A percentile compares a stretch with the other conserved stretches of the same genome.
These are phyloP conservation scores for Eucalyptus lansdowneana DNA, from an alignment of 345 rosid genomes.

Conservation along the genomic window DNA sequence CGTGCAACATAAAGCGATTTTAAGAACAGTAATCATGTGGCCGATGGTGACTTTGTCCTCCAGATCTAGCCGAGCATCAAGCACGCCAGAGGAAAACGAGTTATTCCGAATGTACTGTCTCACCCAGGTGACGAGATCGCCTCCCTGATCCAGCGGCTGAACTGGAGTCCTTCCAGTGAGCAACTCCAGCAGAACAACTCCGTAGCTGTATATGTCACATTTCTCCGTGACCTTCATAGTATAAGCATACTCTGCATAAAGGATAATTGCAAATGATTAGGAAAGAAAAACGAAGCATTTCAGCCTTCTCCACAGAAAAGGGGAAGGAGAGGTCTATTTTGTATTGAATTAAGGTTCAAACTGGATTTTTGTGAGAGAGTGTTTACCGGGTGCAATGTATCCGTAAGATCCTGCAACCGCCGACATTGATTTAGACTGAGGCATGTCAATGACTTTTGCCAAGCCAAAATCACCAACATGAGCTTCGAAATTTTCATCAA, in stretches of 20 bases:
- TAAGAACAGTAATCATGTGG: constrained; percentile 74
- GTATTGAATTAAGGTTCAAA: background rate
- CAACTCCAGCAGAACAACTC: constrained; percentile 72
- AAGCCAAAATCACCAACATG: constrained; percentile 98
- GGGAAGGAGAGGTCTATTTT: background rate
- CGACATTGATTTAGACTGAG: constrained; percentile 88
- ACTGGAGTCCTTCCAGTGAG: constrained; percentile 85
- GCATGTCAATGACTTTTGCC: constrained; percentile 95
- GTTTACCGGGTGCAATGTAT: constrained; percentile 94
- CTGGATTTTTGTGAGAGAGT: background rate
- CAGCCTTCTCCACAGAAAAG: background rate
- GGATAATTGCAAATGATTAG: background rate
- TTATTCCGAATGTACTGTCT: constrained; percentile 43
- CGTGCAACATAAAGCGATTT: constrained; percentile 75
- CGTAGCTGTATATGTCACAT: constrained; percentile 93
- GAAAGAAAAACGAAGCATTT: background rate
- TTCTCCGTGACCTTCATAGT: constrained; percentile 95
- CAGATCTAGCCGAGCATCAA: constrained; percentile 52
- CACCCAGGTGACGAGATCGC: constrained; percentile 76
- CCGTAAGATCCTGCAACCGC: constrained; percentile 99
- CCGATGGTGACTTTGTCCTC: constrained; percentile 31
- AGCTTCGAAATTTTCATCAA: constrained; percentile 84
- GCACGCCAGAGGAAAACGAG: constrained; percentile 39
- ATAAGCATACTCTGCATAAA: constrained; percentile 77
- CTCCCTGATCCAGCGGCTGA: constrained; percentile 79